phyloP scores from a whole-genome alignment of 2,329 filamentous ascomycete species.

The Helicocarpus griseus region DNA sequence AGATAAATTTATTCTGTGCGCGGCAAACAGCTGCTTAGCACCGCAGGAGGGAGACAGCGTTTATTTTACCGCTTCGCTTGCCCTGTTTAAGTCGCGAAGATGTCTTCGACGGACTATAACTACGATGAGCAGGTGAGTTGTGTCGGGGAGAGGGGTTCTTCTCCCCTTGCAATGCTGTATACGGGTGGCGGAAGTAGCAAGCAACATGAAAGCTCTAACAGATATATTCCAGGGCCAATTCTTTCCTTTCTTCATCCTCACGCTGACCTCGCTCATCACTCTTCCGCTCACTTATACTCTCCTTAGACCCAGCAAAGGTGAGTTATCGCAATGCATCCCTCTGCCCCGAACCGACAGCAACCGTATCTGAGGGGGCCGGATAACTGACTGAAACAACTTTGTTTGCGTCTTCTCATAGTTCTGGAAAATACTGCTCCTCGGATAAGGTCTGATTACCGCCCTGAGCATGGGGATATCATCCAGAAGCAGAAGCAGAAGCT shows the following conservation, averaged over 20 bases:
- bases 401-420: slow-evolving; percentile 34
- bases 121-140: slow-evolving; percentile 84
- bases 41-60: too few relatives aligned
- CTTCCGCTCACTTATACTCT: slow-evolving; percentile 83
- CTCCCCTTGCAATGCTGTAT: too few relatives aligned
- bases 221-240: slow-evolving; percentile 63
- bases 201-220: slow-evolving; percentile 6
- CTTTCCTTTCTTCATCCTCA: slow-evolving; percentile 98
- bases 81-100: slow-evolving; percentile 21
- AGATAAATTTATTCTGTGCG: not conserved
- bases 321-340: slow-evolving; percentile 11
- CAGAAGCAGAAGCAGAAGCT: slow-evolving; percentile 73
- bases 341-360: not conserved
- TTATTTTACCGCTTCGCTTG: not conserved
- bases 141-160: too few relatives aligned
- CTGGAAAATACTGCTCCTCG: slow-evolving; percentile 71
- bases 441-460: slow-evolving; percentile 72
- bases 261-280: slow-evolving; percentile 76
- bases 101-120: slow-evolving; percentile 89
- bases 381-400: slow-evolving; percentile 22
- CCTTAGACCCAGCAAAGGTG: slow-evolving; percentile 64
- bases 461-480: slow-evolving; percentile 74
- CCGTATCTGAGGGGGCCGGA: slow-evolving; percentile 5
- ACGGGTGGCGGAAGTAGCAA: too few relatives aligned
- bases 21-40: not conserved